These are phyloP conservation scores for Poa pratensis DNA, from an alignment of 176 grass and related monocot genomes.

Conservation along the genomic window DNA sequence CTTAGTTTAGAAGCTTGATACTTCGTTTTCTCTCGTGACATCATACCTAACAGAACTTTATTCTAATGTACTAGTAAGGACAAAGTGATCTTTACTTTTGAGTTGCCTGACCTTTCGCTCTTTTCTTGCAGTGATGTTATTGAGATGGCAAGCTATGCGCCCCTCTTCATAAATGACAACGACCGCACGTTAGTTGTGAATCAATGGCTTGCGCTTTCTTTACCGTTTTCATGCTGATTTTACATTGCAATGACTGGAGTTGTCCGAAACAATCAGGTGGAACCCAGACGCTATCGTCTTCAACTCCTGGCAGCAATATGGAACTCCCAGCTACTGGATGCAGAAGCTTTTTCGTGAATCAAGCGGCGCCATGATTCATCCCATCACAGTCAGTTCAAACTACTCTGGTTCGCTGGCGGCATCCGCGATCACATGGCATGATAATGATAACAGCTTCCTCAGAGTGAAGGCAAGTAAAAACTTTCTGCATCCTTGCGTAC, in stretches of 20 bases:
- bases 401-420: conserved; percentile 50
- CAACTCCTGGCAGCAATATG: conserved; percentile 81
- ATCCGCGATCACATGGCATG: conserved; percentile 69
- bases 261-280: conserved; percentile 56
- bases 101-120: conserved; percentile 1
- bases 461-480: conserved; percentile 56
- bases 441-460: conserved; percentile 47
- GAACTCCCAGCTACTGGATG: conserved; percentile 95
- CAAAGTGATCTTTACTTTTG: not conserved
- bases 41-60: conserved; percentile 15
- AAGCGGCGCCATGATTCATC: conserved; percentile 61
- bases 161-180: conserved; percentile 85
- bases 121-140: conserved; percentile 76
- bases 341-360: conserved; percentile 76
- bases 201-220: not conserved
- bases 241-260: not conserved
- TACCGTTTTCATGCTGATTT: conserved; percentile 21
- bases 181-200: conserved; percentile 59
- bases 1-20: not conserved
- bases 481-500: not conserved
- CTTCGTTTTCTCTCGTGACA: not conserved
- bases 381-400: conserved; percentile 43
- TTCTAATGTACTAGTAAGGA: not conserved
- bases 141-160: conserved; percentile 93
- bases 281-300: conserved; percentile 87